Conservation (phyloP, 1,284 basidiomycete species). For the Singerocomus rubriflavus region DNA sequence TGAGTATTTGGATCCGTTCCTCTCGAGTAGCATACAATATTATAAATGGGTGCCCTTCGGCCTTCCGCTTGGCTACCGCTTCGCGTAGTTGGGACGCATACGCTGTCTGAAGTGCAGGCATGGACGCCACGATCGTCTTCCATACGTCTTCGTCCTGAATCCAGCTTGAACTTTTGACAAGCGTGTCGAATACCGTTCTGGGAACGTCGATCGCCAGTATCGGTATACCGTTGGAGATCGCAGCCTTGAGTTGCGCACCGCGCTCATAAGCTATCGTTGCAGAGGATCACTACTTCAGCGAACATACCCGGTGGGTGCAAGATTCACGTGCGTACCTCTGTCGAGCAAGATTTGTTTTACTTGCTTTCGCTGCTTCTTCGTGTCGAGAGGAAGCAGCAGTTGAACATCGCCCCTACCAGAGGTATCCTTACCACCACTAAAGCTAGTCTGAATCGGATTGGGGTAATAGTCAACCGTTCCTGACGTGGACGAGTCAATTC, state of each 20-base stretch:
- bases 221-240: constrained; percentile 58
- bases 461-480: constrained; percentile 44
- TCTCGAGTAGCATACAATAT: constrained; percentile 68
- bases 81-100: constrained; percentile 69
- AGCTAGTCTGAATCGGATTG: constrained; percentile 32
- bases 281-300: constrained; percentile 1
- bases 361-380: constrained; percentile 71
- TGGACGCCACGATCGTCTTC: constrained; percentile 53
- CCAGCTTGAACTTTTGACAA: constrained; percentile 60
- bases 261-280: constrained; percentile 58
- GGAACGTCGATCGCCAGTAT: constrained; percentile 72
- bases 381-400: constrained; percentile 60
- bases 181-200: constrained; percentile 54
- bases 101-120: constrained; percentile 53
- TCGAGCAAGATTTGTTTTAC: constrained; percentile 69
- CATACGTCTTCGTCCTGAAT: constrained; percentile 71
- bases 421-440: constrained; percentile 42
- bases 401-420: constrained; percentile 47
- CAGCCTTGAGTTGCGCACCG: constrained; percentile 50
- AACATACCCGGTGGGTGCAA: background rate
- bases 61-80: constrained; percentile 54
- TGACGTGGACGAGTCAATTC: constrained; percentile 61
- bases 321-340: constrained; percentile 44
- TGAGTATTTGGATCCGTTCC: constrained; percentile 64
- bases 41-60: constrained; percentile 60